Conservation (phyloP, 306 rosid genomes). For the Abrus precatorius region DNA sequence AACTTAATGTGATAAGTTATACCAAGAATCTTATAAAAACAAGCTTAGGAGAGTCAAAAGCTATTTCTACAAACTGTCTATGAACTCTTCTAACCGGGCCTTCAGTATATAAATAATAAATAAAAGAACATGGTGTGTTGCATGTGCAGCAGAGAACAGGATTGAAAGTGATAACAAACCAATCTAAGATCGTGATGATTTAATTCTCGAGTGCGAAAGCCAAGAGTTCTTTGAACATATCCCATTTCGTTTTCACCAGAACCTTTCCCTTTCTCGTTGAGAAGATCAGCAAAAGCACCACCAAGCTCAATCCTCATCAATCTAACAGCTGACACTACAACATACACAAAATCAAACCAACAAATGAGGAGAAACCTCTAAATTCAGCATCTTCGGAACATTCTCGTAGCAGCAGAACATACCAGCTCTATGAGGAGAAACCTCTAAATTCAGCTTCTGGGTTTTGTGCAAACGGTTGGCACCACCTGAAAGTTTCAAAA, state of each 20-base stretch:
- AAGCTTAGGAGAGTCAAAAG: too few relatives aligned
- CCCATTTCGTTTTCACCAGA: conserved; percentile 95
- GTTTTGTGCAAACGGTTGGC: conserved; percentile 53
- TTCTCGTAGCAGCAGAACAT: not conserved
- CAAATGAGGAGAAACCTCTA: conserved; percentile 4
- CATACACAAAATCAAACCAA: not conserved
- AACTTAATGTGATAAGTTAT: too few relatives aligned
- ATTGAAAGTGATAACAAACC: conserved; percentile 56
- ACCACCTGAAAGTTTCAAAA: conserved; percentile 56
- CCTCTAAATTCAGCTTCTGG: conserved; percentile 75
- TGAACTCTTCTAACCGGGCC: too few relatives aligned
- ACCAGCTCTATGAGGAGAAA: conserved; percentile 97
- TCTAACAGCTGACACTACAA: conserved; percentile 81
- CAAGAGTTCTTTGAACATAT: conserved; percentile 85
- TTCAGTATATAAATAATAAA: too few relatives aligned
- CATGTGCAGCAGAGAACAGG: conserved; percentile 32
- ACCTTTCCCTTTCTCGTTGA: conserved; percentile 93
- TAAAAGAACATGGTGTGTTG: not conserved
- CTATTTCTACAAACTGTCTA: too few relatives aligned
- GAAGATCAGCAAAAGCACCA: conserved; percentile 95
- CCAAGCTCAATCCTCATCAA: conserved; percentile 92
- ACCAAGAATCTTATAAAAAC: too few relatives aligned
- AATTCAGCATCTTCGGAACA: not conserved
- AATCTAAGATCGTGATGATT: conserved; percentile 85
- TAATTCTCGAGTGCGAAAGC: conserved; percentile 79